Percentiles rank a stretch among this genome's conserved stretches.
These are phyloP conservation scores for Scedosporium apiospermum DNA, from an alignment of 2,329 filamentous ascomycete species.

Conservation along the genomic window DNA sequence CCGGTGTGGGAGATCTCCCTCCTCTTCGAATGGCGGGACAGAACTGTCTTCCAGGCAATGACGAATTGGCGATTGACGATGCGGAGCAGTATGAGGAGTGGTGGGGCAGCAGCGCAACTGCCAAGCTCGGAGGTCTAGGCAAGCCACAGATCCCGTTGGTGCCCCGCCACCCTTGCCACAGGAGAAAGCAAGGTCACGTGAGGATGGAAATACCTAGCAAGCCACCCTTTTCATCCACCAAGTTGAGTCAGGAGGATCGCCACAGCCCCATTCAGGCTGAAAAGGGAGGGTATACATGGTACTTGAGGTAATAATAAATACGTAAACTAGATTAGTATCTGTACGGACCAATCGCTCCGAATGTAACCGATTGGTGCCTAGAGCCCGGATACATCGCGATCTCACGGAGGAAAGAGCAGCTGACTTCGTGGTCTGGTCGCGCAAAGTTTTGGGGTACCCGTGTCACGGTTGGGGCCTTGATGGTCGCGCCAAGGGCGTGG, in stretches of 20 bases:
- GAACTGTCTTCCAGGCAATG: not conserved
- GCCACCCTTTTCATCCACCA: not conserved
- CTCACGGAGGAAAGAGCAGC: not conserved
- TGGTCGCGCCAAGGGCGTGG: not conserved
- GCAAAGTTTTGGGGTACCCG: not conserved
- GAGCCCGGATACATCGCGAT: not conserved
- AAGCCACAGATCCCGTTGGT: not conserved
- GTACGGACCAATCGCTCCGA: not conserved
- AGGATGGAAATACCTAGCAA: not conserved
- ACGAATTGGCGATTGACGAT: slow-evolving; percentile 4
- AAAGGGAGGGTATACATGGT: not conserved
- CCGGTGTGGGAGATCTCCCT: not conserved
- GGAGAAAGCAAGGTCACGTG: not conserved
- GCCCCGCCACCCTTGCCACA: too few species aligned
- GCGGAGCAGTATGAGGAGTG: slow-evolving; percentile 3
- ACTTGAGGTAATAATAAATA: too few species aligned
- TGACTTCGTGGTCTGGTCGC: slow-evolving; percentile 7
- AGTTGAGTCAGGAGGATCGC: not conserved
- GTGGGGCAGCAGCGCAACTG: slow-evolving; percentile 3
- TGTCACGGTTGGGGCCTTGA: not conserved
- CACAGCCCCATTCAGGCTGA: slow-evolving; percentile 3
- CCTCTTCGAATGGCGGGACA: not conserved
- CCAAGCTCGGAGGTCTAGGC: not conserved
- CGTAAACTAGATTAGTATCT: too few species aligned
- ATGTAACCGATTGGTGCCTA: slow-evolving; percentile 1